Conservation (phyloP, 208 protist genomes). For the Leishmania arabica region DNA sequence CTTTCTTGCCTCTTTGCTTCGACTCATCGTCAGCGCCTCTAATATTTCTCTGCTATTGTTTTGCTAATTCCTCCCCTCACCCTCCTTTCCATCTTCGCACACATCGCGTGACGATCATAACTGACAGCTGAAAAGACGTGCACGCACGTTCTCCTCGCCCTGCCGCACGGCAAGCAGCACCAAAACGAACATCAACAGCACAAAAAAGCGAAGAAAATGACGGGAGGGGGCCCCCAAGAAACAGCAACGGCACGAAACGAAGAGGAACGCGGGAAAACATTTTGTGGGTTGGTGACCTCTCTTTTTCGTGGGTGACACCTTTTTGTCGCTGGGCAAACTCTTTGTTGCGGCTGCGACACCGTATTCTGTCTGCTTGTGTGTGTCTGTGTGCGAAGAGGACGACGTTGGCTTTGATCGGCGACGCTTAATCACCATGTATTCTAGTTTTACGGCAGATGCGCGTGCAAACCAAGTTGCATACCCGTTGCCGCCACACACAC, state of each 20-base stretch:
- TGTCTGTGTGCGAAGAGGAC: too few species aligned
- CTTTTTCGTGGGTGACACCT: too few species aligned
- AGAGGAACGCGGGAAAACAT: too few species aligned
- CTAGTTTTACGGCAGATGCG: not conserved
- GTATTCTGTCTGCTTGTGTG: too few species aligned
- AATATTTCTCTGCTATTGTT: not conserved
- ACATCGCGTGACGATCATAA: not conserved
- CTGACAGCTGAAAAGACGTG: not conserved
- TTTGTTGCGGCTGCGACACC: too few species aligned
- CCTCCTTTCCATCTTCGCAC: not conserved
- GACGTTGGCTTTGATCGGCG: too few species aligned
- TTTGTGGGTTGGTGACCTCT: too few species aligned
- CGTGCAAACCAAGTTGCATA: not conserved
- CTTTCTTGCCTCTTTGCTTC: not conserved
- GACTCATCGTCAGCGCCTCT: not conserved
- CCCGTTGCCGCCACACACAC: too few species aligned
- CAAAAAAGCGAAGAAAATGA: not conserved
- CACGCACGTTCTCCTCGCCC: not conserved
- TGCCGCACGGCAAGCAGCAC: not conserved
- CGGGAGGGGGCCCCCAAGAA: not conserved
- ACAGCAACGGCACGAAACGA: too few species aligned
- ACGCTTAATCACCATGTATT: not conserved
- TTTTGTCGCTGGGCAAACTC: too few species aligned
- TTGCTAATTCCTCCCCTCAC: too few species aligned
- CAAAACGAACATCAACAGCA: not conserved